Evolutionary conservation across 345 rosid genomes (phyloP), one percentile per base, ranked within the genome.

Genomic region (Arabis alpina): DNA sequence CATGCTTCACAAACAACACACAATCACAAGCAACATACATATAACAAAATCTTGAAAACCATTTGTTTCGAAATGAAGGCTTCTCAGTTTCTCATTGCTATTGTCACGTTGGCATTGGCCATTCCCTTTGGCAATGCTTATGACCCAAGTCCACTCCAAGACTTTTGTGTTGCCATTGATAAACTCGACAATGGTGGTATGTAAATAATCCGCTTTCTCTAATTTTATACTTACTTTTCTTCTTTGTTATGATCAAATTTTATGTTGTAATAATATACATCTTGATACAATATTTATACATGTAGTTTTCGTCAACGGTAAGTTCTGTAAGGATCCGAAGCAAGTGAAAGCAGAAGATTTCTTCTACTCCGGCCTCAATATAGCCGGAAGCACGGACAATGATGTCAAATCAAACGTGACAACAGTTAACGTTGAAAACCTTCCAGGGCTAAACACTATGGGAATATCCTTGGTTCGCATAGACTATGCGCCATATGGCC

Each of bases 371-470:
- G 76, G 71, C 3, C 76, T 72, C 14, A 64, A 72, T 15, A 8
- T 6, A 4, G 57, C 76, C 0, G 76, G 71, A 47, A 27, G 3
- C 58, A 72, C 76, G 0, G 2, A 72, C 6, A 72, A 72, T 27
- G n/a, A 55, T 4, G 76, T 72, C 41, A 54, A 49, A 25, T 72
- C 76, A 41, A 72, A 72, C 32, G 76, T 72, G 10, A 79, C 80
- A 0, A 27, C 74, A 0, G 82, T 76, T 7, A 61, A 37, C 3
- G 82, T 73, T 0, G 69, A 77, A 5, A 66, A 34, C 37, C 8
- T 82, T 47, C 69, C 76, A 3, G 86, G 82, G 16, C 69, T 82
- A 6, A 82, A 77, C 69, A 81, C 80, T 5, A 45, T 79, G 27
- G 85, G 85, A 14, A 73, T 69, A 16, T 81, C 82, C 3, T 44